Base-by-base conservation (phyloP, 768 basidiomycete species). In the Lactarius indigo region DNA sequence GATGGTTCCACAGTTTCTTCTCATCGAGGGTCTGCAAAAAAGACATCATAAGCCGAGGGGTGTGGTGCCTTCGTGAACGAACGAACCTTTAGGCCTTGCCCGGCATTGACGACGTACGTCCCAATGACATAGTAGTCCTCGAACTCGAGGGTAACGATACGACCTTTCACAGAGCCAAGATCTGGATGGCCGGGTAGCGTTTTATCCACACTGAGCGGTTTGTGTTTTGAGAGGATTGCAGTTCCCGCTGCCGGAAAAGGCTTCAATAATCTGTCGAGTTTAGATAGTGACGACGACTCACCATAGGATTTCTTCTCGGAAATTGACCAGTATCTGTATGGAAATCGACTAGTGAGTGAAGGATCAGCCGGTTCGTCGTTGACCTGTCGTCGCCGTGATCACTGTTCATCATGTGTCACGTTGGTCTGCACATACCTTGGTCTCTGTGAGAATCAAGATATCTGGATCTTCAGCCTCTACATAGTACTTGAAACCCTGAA, bases 381-480 rank as follows among this genome's bases (percentile, higher is more conserved):
- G 56, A 92, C 85, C 92, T 94, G 61, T 54, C 31, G 30, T 66
- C 18, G 44, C 10, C 18, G 47, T 64, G 33, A 47, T 42, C 20
- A 15, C 41, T 54, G 23, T 33, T 28, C 17, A 47, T 57, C 28
- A 47, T 41, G 55, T 57, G 44, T 15, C 44, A 37, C 31, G 33
- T 26, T 39, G 62, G 41, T 37, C 26, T 50, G 28, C 2, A 10
- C 63, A 30, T 47, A 86, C 91, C 82, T 94, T 96, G 12, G 92
- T 94, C 78, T 96, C 94, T 0, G 91, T 92, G 52, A 96, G 78
- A 18, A 95, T 83, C 28, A 95, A 79, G 31, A 96, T 80, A 73
- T 96, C 94, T 0, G 94, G 86, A 73, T 94, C 87, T 71, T 96
- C 94, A 1, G 92, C 92, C 70, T 91, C 87, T 37, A 94, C 80